These are phyloP conservation scores for Cryptosporidium tyzzeri DNA, from an alignment of 169 alveolate genomes.

Conservation along the genomic window DNA sequence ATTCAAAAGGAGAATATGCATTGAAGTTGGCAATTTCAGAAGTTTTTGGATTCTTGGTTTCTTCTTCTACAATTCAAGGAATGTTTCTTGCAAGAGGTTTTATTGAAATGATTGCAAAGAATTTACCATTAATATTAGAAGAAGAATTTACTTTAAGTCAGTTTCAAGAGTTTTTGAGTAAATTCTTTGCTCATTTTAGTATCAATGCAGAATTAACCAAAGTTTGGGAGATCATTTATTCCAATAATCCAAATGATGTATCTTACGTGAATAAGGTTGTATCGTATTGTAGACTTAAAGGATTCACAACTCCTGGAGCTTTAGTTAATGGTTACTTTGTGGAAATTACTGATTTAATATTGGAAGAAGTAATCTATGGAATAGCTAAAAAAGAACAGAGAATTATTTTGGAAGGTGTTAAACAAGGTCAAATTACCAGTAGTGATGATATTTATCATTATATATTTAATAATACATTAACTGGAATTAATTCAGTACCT, in stretches of 20 bases:
- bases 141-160: conserved; percentile 9
- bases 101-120: conserved; percentile 68
- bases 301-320: conserved; percentile 61
- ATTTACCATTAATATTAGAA: conserved; percentile 60
- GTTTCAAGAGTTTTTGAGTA: conserved; percentile 33
- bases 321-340: conserved; percentile 54
- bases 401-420: conserved; percentile 46
- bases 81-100: conserved; percentile 68
- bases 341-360: conserved; percentile 31
- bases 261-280: conserved; percentile 56
- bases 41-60: conserved; percentile 69
- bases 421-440: background rate
- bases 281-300: conserved; percentile 68
- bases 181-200: conserved; percentile 52
- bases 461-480: conserved; percentile 12
- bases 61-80: conserved; percentile 40
- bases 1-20: conserved; percentile 42
- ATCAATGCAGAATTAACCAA: conserved; percentile 27
- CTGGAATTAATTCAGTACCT: conserved; percentile 23
- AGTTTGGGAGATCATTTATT: conserved; percentile 46
- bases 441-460: conserved; percentile 37
- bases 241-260: conserved; percentile 59
- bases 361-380: conserved; percentile 45
- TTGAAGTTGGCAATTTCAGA: conserved; percentile 65
- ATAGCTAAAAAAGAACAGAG: conserved; percentile 47